phyloP scores from a whole-genome alignment of 2,329 filamentous ascomycete species.

The Venturia aucupariae region DNA sequence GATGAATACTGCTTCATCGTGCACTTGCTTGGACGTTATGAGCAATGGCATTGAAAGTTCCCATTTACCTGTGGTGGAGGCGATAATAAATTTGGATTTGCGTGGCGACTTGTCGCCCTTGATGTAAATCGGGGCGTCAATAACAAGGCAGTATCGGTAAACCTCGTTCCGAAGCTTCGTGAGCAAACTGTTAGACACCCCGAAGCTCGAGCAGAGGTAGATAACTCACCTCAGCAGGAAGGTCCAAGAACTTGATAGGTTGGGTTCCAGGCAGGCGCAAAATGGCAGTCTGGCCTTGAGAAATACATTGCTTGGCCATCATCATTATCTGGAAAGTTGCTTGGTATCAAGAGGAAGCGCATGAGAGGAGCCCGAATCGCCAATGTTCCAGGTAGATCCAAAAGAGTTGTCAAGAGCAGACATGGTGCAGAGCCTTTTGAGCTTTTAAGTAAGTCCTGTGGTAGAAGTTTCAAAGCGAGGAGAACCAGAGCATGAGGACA shows the following conservation, averaged over 20 bases:
- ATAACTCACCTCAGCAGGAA: not conserved
- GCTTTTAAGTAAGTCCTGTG: too few relatives aligned
- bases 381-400: not conserved
- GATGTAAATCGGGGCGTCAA: not conserved
- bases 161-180: not conserved
- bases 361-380: not conserved
- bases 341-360: not conserved
- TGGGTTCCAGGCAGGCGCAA: not conserved
- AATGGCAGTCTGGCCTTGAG: not conserved
- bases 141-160: not conserved
- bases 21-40: not conserved
- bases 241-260: not conserved
- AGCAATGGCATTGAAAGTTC: not conserved
- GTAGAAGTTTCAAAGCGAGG: too few relatives aligned
- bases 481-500: too few relatives aligned
- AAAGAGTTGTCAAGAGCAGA: not conserved
- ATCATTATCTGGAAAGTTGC: not conserved
- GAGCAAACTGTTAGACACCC: not conserved
- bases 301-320: not conserved
- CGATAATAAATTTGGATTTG: not conserved
- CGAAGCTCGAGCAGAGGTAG: not conserved
- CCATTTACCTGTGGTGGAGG: not conserved
- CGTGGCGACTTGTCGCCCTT: not conserved
- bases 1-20: not conserved
- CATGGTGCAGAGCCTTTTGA: not conserved